Conservation (phyloP, 2,329 filamentous ascomycete species). For the Penicillium palitans region DNA sequence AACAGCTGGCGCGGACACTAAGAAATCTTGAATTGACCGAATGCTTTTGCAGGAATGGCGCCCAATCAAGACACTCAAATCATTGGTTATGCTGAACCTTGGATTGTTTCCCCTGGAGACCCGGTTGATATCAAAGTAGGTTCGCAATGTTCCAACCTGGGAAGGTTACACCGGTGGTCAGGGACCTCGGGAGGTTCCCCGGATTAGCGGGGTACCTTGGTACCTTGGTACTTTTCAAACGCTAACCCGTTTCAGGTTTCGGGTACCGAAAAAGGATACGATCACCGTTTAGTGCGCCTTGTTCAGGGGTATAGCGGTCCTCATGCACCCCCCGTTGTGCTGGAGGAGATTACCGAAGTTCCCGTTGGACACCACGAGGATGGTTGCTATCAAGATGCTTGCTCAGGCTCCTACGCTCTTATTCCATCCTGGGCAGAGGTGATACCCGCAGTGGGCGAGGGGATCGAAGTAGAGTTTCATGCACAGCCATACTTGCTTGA, state of each 20-base stretch:
- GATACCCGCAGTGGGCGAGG: background rate
- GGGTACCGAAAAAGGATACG: background rate
- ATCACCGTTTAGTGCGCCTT: constrained; percentile 2
- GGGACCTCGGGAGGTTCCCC: background rate
- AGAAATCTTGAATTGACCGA: background rate
- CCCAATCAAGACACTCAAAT: background rate
- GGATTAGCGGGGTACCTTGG: background rate
- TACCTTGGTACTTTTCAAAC: no score
- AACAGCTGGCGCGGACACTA: background rate
- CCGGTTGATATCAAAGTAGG: constrained; percentile 1
- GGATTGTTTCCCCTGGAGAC: constrained; percentile 1
- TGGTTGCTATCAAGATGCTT: background rate
- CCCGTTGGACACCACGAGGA: background rate
- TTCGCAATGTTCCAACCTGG: background rate
- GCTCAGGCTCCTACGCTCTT: background rate
- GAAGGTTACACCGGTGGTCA: background rate
- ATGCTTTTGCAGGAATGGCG: background rate
- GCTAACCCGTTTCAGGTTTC: background rate
- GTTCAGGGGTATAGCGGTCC: background rate
- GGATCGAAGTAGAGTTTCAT: background rate
- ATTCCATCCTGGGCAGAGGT: background rate
- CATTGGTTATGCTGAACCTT: background rate
- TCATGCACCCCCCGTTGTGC: constrained; percentile 5
- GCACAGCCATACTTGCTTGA: background rate
- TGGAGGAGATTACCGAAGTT: constrained; percentile 2